Conservation (phyloP, 192 early-diverging fungal genomes). For the Dissophora ornata region DNA sequence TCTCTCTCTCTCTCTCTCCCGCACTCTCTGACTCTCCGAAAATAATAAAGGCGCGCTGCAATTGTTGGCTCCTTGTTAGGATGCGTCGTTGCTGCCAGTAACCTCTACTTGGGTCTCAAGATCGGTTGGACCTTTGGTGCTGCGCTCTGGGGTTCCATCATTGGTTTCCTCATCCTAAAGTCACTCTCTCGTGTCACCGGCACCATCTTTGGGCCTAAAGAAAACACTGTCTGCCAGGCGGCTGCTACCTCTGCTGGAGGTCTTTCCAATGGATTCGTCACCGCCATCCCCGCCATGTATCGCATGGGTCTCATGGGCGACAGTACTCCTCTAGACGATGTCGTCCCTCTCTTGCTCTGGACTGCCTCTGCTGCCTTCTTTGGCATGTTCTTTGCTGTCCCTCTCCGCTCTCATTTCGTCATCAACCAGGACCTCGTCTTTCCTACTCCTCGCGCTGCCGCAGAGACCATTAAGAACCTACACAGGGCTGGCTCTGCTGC, state of each 20-base stretch:
- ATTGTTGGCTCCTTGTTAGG: slow-evolving; percentile 72
- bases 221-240: slow-evolving; percentile 74
- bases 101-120: slow-evolving; percentile 78
- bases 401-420: slow-evolving; percentile 73
- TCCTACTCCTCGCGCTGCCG: slow-evolving; percentile 74
- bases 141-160: slow-evolving; percentile 66
- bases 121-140: slow-evolving; percentile 69
- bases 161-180: slow-evolving; percentile 71
- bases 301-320: slow-evolving; percentile 65
- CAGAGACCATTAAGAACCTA: slow-evolving; percentile 69
- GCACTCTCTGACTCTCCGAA: neutral
- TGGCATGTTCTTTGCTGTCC: slow-evolving; percentile 79
- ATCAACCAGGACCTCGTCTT: slow-evolving; percentile 76
- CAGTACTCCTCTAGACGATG: slow-evolving; percentile 58
- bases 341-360: slow-evolving; percentile 63
- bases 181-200: slow-evolving; percentile 62
- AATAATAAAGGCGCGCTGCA: slow-evolving; percentile 60
- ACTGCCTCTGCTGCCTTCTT: slow-evolving; percentile 71
- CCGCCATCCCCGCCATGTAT: slow-evolving; percentile 78
- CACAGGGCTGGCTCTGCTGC: slow-evolving; percentile 60
- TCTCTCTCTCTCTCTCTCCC: no score
- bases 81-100: slow-evolving; percentile 73
- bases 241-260: slow-evolving; percentile 78
- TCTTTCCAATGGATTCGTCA: slow-evolving; percentile 69
- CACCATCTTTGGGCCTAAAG: slow-evolving; percentile 74